These are phyloP conservation scores for Umbellularia californica DNA, from an alignment of 164 flowering plant species.

Conservation along the genomic window DNA sequence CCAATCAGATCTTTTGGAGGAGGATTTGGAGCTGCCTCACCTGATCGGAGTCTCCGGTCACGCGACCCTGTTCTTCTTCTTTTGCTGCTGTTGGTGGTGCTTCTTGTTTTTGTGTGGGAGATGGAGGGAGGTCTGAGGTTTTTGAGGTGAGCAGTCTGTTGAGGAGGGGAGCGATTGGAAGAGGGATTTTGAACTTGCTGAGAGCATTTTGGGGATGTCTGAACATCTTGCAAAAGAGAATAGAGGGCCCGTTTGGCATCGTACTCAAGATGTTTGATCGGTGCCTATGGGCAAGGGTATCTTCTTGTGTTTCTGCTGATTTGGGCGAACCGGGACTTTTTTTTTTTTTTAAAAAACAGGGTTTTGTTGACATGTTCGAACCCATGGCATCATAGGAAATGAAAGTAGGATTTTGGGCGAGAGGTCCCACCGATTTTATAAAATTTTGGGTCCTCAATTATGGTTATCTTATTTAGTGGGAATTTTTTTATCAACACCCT, in stretches of 20 bases:
- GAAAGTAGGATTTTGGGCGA: too few relatives aligned
- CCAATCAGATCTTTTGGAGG: constrained; percentile 1
- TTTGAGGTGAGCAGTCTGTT: not conserved
- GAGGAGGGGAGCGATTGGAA: not conserved
- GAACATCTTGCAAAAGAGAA: not conserved
- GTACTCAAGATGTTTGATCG: too few relatives aligned
- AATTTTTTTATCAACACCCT: too few relatives aligned
- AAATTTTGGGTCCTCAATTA: too few relatives aligned
- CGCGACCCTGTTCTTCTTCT: not conserved
- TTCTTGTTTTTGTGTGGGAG: not conserved
- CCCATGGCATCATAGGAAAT: too few relatives aligned
- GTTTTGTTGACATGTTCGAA: too few relatives aligned
- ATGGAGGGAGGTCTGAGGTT: not conserved
- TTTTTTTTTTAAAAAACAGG: too few relatives aligned
- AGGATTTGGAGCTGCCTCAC: not conserved
- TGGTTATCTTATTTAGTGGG: too few relatives aligned
- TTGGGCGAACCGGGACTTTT: too few relatives aligned
- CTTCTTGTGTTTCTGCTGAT: too few relatives aligned
- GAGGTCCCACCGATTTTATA: too few relatives aligned
- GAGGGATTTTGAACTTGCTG: not conserved
- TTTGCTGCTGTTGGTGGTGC: not conserved
- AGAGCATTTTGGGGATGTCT: not conserved
- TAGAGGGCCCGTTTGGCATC: not conserved
- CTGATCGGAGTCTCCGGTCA: not conserved
- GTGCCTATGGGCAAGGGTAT: too few relatives aligned